phyloP scores from a whole-genome alignment of 2,329 filamentous ascomycete genomes.

The Daldinia sp. region DNA sequence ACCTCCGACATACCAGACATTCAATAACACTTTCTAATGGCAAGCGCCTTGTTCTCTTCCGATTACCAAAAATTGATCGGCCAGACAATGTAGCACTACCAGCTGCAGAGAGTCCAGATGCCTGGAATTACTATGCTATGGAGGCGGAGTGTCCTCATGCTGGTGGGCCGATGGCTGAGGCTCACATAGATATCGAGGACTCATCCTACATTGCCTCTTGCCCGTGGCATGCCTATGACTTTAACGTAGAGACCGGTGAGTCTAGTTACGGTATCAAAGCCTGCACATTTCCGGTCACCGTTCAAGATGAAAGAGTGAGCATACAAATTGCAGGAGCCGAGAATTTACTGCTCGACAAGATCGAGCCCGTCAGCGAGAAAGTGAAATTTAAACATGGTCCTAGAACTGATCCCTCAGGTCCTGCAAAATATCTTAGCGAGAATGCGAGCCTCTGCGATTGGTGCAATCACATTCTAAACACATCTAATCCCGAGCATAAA shows the following conservation, averaged over 20 bases:
- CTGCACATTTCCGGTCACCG: constrained; percentile 59
- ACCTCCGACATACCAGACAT: constrained; percentile 57
- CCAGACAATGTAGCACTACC: constrained; percentile 42
- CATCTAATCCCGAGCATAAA: constrained; percentile 60
- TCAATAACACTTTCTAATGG: constrained; percentile 57
- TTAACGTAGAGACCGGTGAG: constrained; percentile 62
- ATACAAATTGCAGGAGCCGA: constrained; percentile 50
- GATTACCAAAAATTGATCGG: constrained; percentile 56
- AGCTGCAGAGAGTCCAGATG: constrained; percentile 52
- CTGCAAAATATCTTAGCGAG: constrained; percentile 53
- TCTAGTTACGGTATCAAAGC: constrained; percentile 61
- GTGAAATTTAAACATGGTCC: constrained; percentile 58
- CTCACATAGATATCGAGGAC: constrained; percentile 61
- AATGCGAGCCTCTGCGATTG: constrained; percentile 61
- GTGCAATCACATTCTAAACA: constrained; percentile 60
- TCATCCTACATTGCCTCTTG: constrained; percentile 61
- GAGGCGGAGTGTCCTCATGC: constrained; percentile 62
- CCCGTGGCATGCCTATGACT: constrained; percentile 63
- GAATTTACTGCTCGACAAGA: constrained; percentile 47
- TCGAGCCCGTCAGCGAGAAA: constrained; percentile 60
- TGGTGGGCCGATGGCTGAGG: constrained; percentile 60
- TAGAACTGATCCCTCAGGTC: constrained; percentile 37
- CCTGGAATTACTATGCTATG: constrained; percentile 62
- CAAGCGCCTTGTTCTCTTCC: constrained; percentile 60
- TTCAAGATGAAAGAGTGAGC: constrained; percentile 53